phyloP scores from a whole-genome alignment of 768 basidiomycete genomes.

The Termitomyces bulborhizus region DNA sequence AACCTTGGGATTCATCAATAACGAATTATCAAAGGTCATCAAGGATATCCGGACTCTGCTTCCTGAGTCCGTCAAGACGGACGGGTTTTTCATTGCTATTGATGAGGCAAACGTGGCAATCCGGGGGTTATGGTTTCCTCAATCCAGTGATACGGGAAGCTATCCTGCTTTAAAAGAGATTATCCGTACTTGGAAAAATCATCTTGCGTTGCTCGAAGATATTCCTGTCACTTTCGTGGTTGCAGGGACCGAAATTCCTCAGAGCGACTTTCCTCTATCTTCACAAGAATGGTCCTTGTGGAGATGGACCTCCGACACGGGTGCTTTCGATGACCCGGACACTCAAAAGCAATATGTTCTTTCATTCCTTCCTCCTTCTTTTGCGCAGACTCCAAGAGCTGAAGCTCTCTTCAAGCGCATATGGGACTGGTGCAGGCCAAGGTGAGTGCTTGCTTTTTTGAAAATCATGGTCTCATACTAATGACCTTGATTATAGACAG shows the following conservation, averaged over 20 bases:
- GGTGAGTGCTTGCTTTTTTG: neutral
- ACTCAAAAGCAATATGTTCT: neutral
- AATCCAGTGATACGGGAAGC: neutral
- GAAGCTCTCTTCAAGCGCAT: neutral
- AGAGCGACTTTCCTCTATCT: neutral
- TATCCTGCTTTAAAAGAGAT: neutral
- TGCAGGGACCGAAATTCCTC: neutral
- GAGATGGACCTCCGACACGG: neutral
- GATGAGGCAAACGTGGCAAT: constrained; percentile 1
- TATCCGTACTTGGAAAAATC: neutral
- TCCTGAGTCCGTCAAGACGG: neutral
- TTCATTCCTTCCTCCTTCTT: neutral
- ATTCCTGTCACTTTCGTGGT: neutral
- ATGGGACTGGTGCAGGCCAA: neutral
- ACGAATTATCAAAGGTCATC: neutral
- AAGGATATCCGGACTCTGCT: neutral
- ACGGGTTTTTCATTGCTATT: constrained; percentile 1
- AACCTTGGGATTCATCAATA: neutral
- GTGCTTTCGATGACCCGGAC: neutral
- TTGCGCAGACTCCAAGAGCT: neutral
- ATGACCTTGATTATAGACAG: neutral
- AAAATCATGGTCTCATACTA: neutral
- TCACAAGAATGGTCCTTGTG: neutral
- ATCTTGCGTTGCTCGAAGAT: neutral
- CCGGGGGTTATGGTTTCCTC: neutral